These are phyloP conservation scores for Trichoderma endophyticum DNA, from an alignment of 2,329 filamentous ascomycete genomes.

Conservation along the genomic window DNA sequence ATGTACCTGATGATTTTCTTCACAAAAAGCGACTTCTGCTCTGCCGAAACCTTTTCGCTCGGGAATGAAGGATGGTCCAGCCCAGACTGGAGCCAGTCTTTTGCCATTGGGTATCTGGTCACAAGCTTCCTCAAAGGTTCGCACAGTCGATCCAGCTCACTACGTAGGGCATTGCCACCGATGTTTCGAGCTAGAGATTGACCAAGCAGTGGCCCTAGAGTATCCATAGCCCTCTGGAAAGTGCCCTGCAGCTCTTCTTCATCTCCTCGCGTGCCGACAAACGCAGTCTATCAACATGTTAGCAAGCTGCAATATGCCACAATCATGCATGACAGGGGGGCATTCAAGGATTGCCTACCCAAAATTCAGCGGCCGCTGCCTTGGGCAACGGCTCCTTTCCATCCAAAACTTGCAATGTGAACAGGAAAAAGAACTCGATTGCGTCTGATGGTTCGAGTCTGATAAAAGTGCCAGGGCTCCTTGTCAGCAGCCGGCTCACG, in stretches of 20 bases:
- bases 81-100: constrained; percentile 61
- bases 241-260: constrained; percentile 42
- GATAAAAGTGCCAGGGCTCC: constrained; percentile 60
- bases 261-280: constrained; percentile 47
- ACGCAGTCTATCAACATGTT: constrained; percentile 44
- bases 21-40: constrained; percentile 62
- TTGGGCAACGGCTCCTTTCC: constrained; percentile 74
- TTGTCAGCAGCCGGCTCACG: constrained; percentile 59
- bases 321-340: background rate
- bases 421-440: constrained; percentile 66
- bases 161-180: constrained; percentile 64
- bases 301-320: background rate
- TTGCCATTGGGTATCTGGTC: constrained; percentile 51
- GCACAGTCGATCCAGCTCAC: constrained; percentile 67
- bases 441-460: constrained; percentile 52
- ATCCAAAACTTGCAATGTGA: constrained; percentile 66
- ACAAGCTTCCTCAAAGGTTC: constrained; percentile 70
- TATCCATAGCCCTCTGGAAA: constrained; percentile 50
- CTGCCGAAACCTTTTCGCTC: constrained; percentile 53
- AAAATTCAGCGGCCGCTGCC: constrained; percentile 69
- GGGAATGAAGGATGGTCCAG: constrained; percentile 56
- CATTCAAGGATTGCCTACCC: constrained; percentile 48
- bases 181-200: constrained; percentile 62
- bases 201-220: constrained; percentile 60
- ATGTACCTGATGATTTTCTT: constrained; percentile 61